Conservation (phyloP, 768 basidiomycete species). For the Xerocomellus amylosporus region DNA sequence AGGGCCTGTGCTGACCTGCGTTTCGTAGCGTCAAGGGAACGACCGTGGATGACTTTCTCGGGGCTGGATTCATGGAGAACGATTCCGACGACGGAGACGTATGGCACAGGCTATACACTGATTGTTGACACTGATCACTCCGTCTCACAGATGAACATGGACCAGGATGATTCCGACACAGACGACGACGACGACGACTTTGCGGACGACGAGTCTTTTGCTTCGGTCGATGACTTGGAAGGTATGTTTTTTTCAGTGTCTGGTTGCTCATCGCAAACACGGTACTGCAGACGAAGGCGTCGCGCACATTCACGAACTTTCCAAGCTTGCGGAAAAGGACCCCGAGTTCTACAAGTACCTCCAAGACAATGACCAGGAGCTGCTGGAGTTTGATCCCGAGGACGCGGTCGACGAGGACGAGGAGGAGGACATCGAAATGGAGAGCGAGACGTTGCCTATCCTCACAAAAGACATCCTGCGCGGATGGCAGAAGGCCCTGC, state of each 20-base stretch:
- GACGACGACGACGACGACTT: constrained; percentile 43
- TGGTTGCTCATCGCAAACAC: neutral
- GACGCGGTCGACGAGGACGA: constrained; percentile 47
- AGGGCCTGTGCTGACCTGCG: neutral
- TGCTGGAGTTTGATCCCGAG: constrained; percentile 74
- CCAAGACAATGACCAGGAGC: constrained; percentile 89
- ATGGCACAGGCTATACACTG: constrained; percentile 8
- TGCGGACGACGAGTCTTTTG: constrained; percentile 65
- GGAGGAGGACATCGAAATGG: constrained; percentile 40
- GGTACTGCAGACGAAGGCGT: constrained; percentile 59
- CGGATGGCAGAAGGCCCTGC: constrained; percentile 84
- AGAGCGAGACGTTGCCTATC: constrained; percentile 45
- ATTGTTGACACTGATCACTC: neutral
- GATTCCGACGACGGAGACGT: constrained; percentile 48
- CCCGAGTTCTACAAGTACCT: constrained; percentile 99
- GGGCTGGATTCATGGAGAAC: constrained; percentile 68
- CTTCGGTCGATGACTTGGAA: constrained; percentile 76
- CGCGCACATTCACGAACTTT: constrained; percentile 76
- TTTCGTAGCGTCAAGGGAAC: constrained; percentile 37
- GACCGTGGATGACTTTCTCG: constrained; percentile 77
- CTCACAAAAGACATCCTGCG: constrained; percentile 69
- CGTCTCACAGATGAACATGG: constrained; percentile 24
- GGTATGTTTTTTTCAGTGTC: constrained; percentile 32
- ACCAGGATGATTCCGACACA: constrained; percentile 28
- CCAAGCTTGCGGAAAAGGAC: constrained; percentile 90